These are phyloP conservation scores for Vigna mungo DNA, from an alignment of 306 rosid genomes.

Conservation along the genomic window DNA sequence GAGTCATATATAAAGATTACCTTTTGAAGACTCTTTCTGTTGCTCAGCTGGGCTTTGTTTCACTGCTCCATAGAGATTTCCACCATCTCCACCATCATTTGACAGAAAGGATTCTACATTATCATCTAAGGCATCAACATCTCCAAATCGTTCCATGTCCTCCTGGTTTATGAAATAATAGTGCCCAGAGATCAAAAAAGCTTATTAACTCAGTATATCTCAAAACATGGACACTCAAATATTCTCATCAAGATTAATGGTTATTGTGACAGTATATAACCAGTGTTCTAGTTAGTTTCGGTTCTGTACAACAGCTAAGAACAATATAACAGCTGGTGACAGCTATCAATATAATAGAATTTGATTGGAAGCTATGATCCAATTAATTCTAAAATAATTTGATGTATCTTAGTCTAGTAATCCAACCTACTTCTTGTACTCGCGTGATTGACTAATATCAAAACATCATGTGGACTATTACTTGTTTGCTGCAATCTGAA, in stretches of 20 bases:
- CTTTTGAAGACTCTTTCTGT: constrained; percentile 70
- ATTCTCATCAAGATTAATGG: constrained; percentile 23
- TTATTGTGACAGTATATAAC: background rate
- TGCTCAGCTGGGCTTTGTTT: constrained; percentile 77
- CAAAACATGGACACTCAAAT: constrained; percentile 5
- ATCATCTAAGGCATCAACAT: constrained; percentile 84
- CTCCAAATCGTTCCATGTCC: constrained; percentile 81
- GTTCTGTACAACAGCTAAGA: background rate
- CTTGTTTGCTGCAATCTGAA: background rate
- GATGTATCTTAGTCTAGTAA: background rate
- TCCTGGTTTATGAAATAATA: constrained; percentile 59
- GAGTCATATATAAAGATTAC: constrained; percentile 48
- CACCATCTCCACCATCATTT: constrained; percentile 79
- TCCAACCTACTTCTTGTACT: background rate
- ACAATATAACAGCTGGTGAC: background rate
- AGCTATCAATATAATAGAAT: background rate
- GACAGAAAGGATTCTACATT: constrained; percentile 89
- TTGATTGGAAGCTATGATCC: background rate
- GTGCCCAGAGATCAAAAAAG: constrained; percentile 19
- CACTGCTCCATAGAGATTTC: constrained; percentile 79
- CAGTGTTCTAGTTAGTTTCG: background rate
- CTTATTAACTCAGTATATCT: constrained; percentile 33
- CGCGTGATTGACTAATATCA: background rate
- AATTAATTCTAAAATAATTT: background rate
- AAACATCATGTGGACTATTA: background rate